Conservation (phyloP, 495 filamentous ascomycete genomes). For the Talaromyces proteolyticus region DNA sequence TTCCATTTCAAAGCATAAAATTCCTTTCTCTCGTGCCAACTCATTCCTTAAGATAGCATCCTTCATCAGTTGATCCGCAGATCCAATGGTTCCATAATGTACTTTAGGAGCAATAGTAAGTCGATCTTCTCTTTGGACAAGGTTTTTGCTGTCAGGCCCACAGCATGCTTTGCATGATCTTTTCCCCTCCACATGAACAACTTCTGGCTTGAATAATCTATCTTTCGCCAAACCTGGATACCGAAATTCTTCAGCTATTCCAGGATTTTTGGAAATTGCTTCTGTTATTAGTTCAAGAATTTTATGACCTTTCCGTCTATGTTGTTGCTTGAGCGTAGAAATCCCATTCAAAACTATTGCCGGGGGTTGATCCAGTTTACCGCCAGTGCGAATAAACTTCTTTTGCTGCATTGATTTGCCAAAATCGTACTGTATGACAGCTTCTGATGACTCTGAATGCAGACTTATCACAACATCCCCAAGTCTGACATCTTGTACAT, state of each 20-base stretch:
- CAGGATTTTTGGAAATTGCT: too few relatives aligned
- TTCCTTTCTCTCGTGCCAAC: constrained; percentile 9
- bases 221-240: too few relatives aligned
- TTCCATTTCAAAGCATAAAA: constrained; percentile 29
- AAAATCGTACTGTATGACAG: constrained; percentile 17
- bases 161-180: background rate
- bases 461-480: constrained; percentile 22
- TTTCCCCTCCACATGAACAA: too few relatives aligned
- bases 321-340: too few relatives aligned
- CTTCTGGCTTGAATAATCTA: too few relatives aligned
- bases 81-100: constrained; percentile 24
- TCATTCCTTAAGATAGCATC: constrained; percentile 12
- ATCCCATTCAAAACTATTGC: constrained; percentile 2
- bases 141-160: background rate
- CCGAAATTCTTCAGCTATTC: too few relatives aligned
- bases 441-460: constrained; percentile 3
- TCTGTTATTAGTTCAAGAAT: too few relatives aligned
- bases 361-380: constrained; percentile 16
- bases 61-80: constrained; percentile 19
- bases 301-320: too few relatives aligned
- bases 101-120: constrained; percentile 11
- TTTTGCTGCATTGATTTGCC: constrained; percentile 3
- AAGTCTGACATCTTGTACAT: constrained; percentile 21
- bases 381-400: constrained; percentile 14
- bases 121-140: background rate